Evolutionary conservation across 1,139 yeast species (phyloP).

Genomic region (Candida sanyaensis): DNA sequence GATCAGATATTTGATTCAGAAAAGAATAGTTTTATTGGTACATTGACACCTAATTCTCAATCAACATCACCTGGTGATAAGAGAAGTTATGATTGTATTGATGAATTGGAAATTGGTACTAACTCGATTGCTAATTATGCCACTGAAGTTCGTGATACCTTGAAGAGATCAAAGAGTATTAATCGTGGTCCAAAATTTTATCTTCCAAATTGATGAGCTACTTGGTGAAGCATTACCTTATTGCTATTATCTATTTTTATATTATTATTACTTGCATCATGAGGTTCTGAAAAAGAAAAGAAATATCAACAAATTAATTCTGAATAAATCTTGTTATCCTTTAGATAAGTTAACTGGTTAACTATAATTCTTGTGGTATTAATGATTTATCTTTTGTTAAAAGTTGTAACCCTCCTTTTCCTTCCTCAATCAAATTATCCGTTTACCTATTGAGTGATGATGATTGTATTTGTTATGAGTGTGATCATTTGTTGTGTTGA

Average conservation of each 20-base stretch:
- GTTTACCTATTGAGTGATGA: too few relatives aligned
- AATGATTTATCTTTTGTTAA: background rate
- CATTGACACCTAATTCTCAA: conserved; percentile 14
- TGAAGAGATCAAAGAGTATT: conserved; percentile 23
- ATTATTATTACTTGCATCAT: conserved; percentile 1
- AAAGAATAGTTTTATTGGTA: conserved; percentile 6
- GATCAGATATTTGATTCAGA: conserved; percentile 12
- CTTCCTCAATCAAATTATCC: background rate
- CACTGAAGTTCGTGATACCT: conserved; percentile 7
- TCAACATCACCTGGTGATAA: conserved; percentile 14
- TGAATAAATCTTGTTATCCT: background rate
- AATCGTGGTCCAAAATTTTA: conserved; percentile 18
- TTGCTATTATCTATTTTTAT: background rate
- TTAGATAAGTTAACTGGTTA: background rate
- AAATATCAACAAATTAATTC: background rate
- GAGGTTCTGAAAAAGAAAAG: background rate
- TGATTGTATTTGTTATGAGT: too few relatives aligned
- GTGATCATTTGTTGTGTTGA: too few relatives aligned
- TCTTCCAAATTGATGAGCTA: conserved; percentile 14
- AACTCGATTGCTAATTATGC: conserved; percentile 9
- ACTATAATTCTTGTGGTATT: background rate
- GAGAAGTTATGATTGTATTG: conserved; percentile 15
- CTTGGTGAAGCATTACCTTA: background rate
- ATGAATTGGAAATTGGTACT: conserved; percentile 12
- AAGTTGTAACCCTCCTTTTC: background rate